Conservation (phyloP, 225 moss, liverwort and hornwort species). For the Sphagnum tenellum region DNA sequence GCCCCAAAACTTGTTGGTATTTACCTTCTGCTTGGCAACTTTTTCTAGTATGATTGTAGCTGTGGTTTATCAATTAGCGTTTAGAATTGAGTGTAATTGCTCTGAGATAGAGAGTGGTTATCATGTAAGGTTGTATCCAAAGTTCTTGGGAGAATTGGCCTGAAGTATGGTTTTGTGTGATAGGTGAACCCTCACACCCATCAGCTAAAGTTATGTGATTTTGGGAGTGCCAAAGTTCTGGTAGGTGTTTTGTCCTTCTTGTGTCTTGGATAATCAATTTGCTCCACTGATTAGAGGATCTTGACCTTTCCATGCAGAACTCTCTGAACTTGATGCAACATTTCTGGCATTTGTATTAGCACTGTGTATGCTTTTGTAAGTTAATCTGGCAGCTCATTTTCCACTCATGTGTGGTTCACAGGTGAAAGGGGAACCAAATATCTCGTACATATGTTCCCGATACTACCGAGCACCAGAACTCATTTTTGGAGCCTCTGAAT, state of each 20-base stretch:
- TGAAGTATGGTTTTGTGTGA: background rate
- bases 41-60: background rate
- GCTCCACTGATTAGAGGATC: background rate
- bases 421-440: conserved; percentile 67
- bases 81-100: background rate
- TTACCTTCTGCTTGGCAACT: background rate
- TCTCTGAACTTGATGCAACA: background rate
- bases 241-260: conserved; percentile 13
- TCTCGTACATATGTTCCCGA: conserved; percentile 60
- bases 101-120: background rate
- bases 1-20: conserved; percentile 58
- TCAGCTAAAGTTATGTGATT: conserved; percentile 57
- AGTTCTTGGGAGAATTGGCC: background rate
- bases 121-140: background rate
- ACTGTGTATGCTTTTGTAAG: background rate
- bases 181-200: conserved; percentile 80
- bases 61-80: background rate
- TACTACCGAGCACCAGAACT: conserved; percentile 58
- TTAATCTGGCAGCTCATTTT: background rate
- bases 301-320: background rate
- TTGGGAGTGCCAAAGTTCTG: conserved; percentile 59
- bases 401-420: conserved; percentile 19
- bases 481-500: conserved; percentile 48
- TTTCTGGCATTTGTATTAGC: background rate
- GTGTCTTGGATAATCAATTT: too few species aligned